Base-by-base conservation (phyloP, 768 basidiomycete species). In the Agaricus bisporus region DNA sequence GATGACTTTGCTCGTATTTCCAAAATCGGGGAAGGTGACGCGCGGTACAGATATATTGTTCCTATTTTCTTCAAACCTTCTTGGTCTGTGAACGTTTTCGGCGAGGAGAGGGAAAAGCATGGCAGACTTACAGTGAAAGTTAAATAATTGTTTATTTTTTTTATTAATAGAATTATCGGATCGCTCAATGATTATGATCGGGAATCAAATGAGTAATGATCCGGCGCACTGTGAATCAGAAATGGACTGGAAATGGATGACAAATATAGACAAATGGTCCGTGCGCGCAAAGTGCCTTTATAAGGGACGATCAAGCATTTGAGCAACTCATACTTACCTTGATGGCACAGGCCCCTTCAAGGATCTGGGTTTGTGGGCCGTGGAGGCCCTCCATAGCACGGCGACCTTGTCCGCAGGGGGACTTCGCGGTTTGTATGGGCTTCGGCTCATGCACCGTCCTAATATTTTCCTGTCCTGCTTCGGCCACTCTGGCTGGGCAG, bases 381-480 rank as follows among this genome's bases (percentile, higher is more conserved):
- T 68, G 61, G 75, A 70, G 67, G 67, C 59, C 67, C 69, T 70
- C 70, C 77, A 79, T 78, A 77, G 77, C 77, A 78, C 75, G 78
- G 77, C 77, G 77, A 79, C 77, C 73, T 51, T 79, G 76, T 77
- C 76, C 77, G 60, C 76, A 78, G 74, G 70, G 76, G 71, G 70
- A 64, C 61, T 64, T 55, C 58, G 61, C 62, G 73, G 74, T 66
- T 81, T 80, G 79, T 80, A 76, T 82, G 78, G 65, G 78, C 80
- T 80, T 76, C 74, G 79, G 81, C 74, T 74, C 78, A 83, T 81
- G 82, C 81, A 83, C 77, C 74, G 78, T 83, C 82, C 73, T 60
- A 82, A 84, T 83, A 84, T 84, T 84, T 84, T 75, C 82, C 83
- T 68, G 81, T 81, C 78, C 78, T 71, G 69, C 75, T 75, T 73